Evolutionary conservation across 495 filamentous ascomycete genomes (phyloP), one percentile per base, ranked within the genome.

Genomic region (Lepraria neglecta): DNA sequence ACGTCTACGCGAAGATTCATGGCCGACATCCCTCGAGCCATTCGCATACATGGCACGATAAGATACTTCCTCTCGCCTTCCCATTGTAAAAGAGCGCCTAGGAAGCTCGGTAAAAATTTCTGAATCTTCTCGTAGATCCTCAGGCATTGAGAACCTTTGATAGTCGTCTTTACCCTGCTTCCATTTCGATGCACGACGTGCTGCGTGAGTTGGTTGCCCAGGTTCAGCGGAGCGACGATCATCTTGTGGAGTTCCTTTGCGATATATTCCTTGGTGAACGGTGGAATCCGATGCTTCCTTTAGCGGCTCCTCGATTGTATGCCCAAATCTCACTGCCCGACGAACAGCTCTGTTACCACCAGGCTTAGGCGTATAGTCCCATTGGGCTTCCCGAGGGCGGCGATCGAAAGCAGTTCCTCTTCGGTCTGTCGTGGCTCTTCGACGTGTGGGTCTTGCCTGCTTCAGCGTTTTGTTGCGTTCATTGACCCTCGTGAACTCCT

Each of bases 261-360:
- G 64, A 28, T 57, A 40, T 42, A 48, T 33, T 46, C 60, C 56
- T 59, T 44, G 60, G 24, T 24, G 31, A 3, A 17, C 27, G 28
- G 31, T 10, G 11, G 44, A 19, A 33, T 17, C 43, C 19, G 63
- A 56, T 19, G 3, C n/a, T 10, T 27, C 35, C 35, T 19, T 7
- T 11, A 21, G 6, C 28, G 35, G 43, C 21, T 31, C 15, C 38
- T 58, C 42, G 14, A 56, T 15, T 10, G 44, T 14, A 27, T 38
- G 43, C 6, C 58, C 57, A 56, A 50, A 64, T 7, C 48, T 44
- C 0, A 17, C 2, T 17, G 59, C 64, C 42, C 60, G 59, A 30
- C 48, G 59, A 14, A 47, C 28, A 28, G 47, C 47, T 6, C 54
- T 35, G 15, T 64, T 57, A 6, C 62, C 50, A 48, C 17, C 62